Percentiles rank a stretch among this genome's conserved stretches.
Evolutionary conservation across 331 rosid species (phyloP).

Genomic region (Spiraea crenata): DNA sequence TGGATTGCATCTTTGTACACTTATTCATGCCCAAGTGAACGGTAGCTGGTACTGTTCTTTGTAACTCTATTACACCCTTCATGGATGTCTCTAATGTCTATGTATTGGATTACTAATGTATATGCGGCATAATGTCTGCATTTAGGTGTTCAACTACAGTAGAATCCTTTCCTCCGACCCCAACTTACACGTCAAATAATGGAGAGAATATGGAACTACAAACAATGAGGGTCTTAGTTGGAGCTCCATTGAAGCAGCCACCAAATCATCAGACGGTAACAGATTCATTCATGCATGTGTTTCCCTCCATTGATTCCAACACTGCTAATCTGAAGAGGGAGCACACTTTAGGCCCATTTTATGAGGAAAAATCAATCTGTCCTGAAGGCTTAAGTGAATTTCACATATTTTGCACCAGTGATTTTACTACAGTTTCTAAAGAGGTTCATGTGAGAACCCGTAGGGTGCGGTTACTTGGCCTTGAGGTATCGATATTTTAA

Average conservation of each 20-base stretch:
- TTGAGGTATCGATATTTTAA: slow-evolving; percentile 58
- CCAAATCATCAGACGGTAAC: slow-evolving; percentile 73
- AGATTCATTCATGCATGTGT: slow-evolving; percentile 58
- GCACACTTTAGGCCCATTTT: slow-evolving; percentile 41
- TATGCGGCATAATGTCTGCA: slow-evolving; percentile 21
- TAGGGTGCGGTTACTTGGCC: slow-evolving; percentile 89
- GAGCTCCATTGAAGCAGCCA: slow-evolving; percentile 73
- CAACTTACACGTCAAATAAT: slow-evolving; percentile 53
- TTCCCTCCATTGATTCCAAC: slow-evolving; percentile 62
- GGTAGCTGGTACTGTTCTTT: slow-evolving; percentile 80
- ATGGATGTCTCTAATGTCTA: not conserved
- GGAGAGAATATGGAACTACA: slow-evolving; percentile 71
- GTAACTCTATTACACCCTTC: slow-evolving; percentile 11
- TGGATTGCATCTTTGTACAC: slow-evolving; percentile 88
- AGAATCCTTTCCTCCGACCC: slow-evolving; percentile 75
- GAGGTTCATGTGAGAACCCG: slow-evolving; percentile 91
- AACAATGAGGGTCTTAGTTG: slow-evolving; percentile 74
- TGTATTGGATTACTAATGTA: slow-evolving; percentile 6
- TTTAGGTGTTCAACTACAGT: slow-evolving; percentile 87
- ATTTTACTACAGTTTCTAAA: slow-evolving; percentile 73
- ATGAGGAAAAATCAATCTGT: slow-evolving; percentile 49
- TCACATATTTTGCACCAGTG: slow-evolving; percentile 78
- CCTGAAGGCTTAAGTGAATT: slow-evolving; percentile 74
- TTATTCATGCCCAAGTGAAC: slow-evolving; percentile 92
- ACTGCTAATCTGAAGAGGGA: slow-evolving; percentile 35